phyloP scores from a whole-genome alignment of 495 filamentous ascomycete genomes.

The Aspergillus sparsus region DNA sequence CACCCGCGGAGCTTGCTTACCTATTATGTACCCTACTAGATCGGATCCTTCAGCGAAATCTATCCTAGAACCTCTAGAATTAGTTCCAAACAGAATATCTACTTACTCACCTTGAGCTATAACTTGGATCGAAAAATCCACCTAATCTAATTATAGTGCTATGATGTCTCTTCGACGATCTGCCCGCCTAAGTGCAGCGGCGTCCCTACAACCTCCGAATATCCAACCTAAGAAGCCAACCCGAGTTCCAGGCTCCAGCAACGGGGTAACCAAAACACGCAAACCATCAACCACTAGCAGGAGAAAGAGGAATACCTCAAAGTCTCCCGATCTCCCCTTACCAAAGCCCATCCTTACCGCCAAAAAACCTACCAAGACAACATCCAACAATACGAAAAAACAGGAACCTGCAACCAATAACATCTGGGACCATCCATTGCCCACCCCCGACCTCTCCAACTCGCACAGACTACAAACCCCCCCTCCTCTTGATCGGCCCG shows the following conservation, averaged over 20 bases:
- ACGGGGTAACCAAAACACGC: slow-evolving; percentile 36
- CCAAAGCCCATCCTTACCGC: neutral
- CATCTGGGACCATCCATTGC: slow-evolving; percentile 14
- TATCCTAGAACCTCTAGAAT: no score
- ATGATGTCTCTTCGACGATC: slow-evolving; percentile 61
- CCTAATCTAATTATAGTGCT: neutral
- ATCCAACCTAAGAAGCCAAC: slow-evolving; percentile 26
- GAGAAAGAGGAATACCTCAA: slow-evolving; percentile 10
- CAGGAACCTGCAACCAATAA: slow-evolving; percentile 15
- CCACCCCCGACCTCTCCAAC: slow-evolving; percentile 21
- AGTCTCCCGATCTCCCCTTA: neutral
- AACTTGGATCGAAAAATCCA: neutral
- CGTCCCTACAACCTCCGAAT: slow-evolving; percentile 43
- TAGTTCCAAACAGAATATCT: no score
- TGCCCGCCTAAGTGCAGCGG: slow-evolving; percentile 53
- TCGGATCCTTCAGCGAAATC: no score
- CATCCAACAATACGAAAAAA: neutral
- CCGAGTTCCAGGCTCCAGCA: slow-evolving; percentile 18
- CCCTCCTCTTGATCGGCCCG: slow-evolving; percentile 54
- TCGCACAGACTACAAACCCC: slow-evolving; percentile 38
- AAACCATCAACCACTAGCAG: slow-evolving; percentile 25
- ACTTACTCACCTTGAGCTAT: no score
- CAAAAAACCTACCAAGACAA: slow-evolving; percentile 7
- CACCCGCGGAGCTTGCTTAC: no score
- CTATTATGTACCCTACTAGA: no score